A percentile compares a stretch with the other conserved stretches of the same genome.
Conservation (phyloP, 1,139 yeast species). For the Geotrichum cucujoidarum region DNA sequence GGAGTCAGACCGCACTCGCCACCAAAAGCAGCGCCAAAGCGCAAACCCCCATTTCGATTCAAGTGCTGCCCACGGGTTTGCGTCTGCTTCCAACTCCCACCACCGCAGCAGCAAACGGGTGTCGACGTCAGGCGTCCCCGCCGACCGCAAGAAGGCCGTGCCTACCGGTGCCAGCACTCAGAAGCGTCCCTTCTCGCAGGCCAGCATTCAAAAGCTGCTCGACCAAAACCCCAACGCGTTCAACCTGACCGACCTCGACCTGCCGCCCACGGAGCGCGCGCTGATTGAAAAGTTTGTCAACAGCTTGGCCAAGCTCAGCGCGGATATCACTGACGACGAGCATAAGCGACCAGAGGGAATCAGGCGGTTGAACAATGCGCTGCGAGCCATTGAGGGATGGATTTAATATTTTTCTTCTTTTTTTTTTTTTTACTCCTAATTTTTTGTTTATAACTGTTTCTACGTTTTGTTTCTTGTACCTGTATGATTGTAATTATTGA, state of each 20-base stretch:
- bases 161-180: too few relatives aligned
- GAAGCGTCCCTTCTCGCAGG: slow-evolving; percentile 10
- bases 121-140: too few relatives aligned
- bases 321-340: slow-evolving; percentile 84
- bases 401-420: slow-evolving; percentile 30
- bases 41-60: too few relatives aligned
- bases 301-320: slow-evolving; percentile 74
- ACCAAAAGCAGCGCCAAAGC: too few relatives aligned
- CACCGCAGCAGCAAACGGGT: too few relatives aligned
- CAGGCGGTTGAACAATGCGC: slow-evolving; percentile 69
- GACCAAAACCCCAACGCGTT: slow-evolving; percentile 27
- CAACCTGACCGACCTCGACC: slow-evolving; percentile 67
- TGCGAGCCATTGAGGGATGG: slow-evolving; percentile 81
- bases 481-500: too few relatives aligned
- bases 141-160: too few relatives aligned
- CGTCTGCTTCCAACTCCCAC: not conserved
- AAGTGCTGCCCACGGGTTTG: too few relatives aligned
- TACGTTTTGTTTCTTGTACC: not conserved
- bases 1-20: too few relatives aligned
- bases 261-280: slow-evolving; percentile 72
- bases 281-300: slow-evolving; percentile 80
- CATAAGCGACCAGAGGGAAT: slow-evolving; percentile 78
- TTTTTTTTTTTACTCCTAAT: slow-evolving; percentile 9
- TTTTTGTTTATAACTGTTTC: slow-evolving; percentile 2
- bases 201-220: slow-evolving; percentile 29